Percentiles rank a stretch among this genome's conserved stretches.
phyloP scores from a whole-genome alignment of 2,329 filamentous ascomycete genomes.

The Pseudogymnoascus sp. region DNA sequence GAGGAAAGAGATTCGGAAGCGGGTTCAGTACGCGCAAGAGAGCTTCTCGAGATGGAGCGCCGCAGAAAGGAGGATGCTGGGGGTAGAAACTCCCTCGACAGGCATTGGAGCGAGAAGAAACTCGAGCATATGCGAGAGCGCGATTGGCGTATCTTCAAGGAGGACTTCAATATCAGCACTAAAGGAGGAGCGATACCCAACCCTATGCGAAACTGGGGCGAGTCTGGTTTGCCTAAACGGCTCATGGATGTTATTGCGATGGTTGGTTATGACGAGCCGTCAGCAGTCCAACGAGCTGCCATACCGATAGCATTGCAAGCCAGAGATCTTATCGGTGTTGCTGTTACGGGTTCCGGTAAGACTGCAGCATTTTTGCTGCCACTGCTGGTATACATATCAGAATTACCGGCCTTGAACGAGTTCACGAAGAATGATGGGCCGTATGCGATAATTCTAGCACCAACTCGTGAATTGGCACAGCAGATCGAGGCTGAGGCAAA shows the following conservation, averaged over 20 bases:
- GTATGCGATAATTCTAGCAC: slow-evolving; percentile 93
- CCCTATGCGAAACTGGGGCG: slow-evolving; percentile 89
- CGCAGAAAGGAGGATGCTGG: slow-evolving; percentile 63
- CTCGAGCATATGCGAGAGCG: slow-evolving; percentile 91
- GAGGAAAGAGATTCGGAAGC: slow-evolving; percentile 67
- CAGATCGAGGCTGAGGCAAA: slow-evolving; percentile 92
- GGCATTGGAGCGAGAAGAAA: slow-evolving; percentile 92
- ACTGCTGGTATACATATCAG: slow-evolving; percentile 86
- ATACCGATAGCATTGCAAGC: slow-evolving; percentile 92
- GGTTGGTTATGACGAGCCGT: slow-evolving; percentile 87
- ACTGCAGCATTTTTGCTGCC: slow-evolving; percentile 92
- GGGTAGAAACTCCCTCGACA: slow-evolving; percentile 67
- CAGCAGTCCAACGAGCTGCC: slow-evolving; percentile 83
- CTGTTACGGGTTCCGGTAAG: slow-evolving; percentile 96
- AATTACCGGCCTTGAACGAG: slow-evolving; percentile 76
- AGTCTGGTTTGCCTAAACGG: slow-evolving; percentile 69
- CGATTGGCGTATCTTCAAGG: slow-evolving; percentile 99
- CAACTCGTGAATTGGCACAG: slow-evolving; percentile 92
- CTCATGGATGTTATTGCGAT: slow-evolving; percentile 73
- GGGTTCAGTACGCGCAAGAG: slow-evolving; percentile 65
- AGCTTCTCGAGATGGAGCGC: slow-evolving; percentile 78
- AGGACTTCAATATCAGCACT: slow-evolving; percentile 93
- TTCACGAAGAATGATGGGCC: slow-evolving; percentile 87
- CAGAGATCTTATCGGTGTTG: slow-evolving; percentile 94
- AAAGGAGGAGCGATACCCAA: slow-evolving; percentile 90